Evolutionary conservation across 257 asterid species (phyloP).

Genomic region (Nicotiana knightiana): DNA sequence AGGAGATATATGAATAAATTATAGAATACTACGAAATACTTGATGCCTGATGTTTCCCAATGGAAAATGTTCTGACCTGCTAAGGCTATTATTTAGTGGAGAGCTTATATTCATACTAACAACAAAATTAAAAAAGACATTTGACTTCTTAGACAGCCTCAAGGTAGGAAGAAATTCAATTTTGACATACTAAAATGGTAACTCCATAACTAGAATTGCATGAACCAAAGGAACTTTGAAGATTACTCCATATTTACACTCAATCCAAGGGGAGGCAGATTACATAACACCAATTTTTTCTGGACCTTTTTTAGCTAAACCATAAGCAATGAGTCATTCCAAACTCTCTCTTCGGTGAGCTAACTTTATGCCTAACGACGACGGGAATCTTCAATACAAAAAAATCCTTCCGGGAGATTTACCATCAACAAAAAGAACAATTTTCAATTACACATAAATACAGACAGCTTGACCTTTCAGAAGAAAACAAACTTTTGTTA

Average conservation of each 20-base stretch:
- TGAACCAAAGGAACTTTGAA: too few relatives aligned
- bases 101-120: too few relatives aligned
- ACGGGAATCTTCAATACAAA: not conserved
- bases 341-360: not conserved
- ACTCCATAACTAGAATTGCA: too few relatives aligned
- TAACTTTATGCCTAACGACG: too few relatives aligned
- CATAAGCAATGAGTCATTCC: not conserved
- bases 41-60: not conserved
- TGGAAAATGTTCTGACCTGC: too few relatives aligned
- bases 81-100: too few relatives aligned
- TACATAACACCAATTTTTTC: not conserved
- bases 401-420: not conserved
- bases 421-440: not conserved
- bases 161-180: not conserved
- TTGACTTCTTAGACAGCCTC: not conserved
- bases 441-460: not conserved
- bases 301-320: too few relatives aligned
- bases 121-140: too few relatives aligned
- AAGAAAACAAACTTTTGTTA: not conserved
- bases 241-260: too few relatives aligned
- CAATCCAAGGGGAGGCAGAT: not conserved
- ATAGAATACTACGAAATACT: not conserved
- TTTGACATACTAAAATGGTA: too few relatives aligned
- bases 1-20: not conserved
- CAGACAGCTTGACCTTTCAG: not conserved